Conservation (phyloP, 768 basidiomycete species). For the Trametes cingulata region DNA sequence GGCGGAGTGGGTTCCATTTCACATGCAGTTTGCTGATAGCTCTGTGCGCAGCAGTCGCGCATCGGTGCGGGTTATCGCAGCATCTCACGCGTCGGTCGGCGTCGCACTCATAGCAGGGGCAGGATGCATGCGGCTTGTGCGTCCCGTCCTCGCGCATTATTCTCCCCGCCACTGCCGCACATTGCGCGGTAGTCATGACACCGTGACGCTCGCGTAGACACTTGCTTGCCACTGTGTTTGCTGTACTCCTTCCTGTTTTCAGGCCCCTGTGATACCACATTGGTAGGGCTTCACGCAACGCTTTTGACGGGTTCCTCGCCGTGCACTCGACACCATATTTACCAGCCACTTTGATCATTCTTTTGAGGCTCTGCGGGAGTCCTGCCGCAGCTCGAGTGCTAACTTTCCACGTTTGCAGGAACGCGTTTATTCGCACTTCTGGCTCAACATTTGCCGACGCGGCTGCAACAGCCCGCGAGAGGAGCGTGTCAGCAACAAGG, state of each 20-base stretch:
- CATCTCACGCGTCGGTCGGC: neutral
- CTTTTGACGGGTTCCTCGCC: neutral
- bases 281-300: neutral
- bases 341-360: neutral
- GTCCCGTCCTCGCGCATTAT: neutral
- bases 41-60: neutral
- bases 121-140: neutral
- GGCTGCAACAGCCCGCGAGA: neutral
- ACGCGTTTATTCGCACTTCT: neutral
- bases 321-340: neutral
- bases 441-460: neutral
- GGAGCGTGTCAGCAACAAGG: conserved; percentile 1
- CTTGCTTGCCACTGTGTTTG: neutral
- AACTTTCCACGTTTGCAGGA: neutral
- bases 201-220: neutral
- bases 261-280: neutral
- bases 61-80: too few relatives aligned
- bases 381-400: neutral
- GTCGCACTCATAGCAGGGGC: neutral
- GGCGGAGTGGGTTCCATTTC: neutral
- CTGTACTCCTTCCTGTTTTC: neutral
- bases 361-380: neutral
- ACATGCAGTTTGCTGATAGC: neutral
- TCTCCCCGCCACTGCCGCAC: neutral
- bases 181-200: neutral